Percentiles rank a stretch among this genome's conserved stretches.
phyloP scores from a whole-genome alignment of 129 eudicot genomes.

The Pittosporum tobira region DNA sequence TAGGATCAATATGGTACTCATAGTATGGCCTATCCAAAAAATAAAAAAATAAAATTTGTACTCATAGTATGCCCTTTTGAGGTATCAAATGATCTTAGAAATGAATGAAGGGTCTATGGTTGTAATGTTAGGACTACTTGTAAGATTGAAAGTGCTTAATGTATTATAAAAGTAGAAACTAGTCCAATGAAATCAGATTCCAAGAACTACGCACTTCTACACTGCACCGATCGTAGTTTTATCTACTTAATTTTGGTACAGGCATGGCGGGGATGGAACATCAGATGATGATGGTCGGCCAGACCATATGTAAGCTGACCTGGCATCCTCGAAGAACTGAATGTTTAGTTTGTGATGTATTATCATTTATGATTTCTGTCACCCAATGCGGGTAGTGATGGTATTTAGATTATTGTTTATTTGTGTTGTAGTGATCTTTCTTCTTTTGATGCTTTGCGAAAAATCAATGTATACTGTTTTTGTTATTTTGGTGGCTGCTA shows the following conservation, averaged over 20 bases:
- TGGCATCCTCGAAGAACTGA: conserved; percentile 1
- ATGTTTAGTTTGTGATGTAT: neutral
- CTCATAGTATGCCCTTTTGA: too few relatives aligned
- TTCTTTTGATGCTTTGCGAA: conserved; percentile 2
- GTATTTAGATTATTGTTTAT: conserved; percentile 4
- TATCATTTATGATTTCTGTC: neutral
- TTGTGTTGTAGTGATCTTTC: conserved; percentile 7
- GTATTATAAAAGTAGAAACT: neutral
- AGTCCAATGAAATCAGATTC: neutral
- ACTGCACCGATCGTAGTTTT: neutral
- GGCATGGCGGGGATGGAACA: conserved; percentile 70
- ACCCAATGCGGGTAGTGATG: neutral
- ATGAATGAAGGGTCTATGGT: too few relatives aligned
- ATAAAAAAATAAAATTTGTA: too few relatives aligned
- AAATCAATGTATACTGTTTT: neutral
- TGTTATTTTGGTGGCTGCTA: neutral
- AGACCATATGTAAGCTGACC: conserved; percentile 37
- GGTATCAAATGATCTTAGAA: too few relatives aligned
- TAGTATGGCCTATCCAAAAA: too few relatives aligned
- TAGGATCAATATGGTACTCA: too few relatives aligned
- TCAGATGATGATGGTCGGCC: conserved; percentile 60
- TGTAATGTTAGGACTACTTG: too few relatives aligned
- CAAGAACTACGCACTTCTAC: neutral
- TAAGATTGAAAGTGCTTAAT: neutral
- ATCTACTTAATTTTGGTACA: conserved; percentile 18